These are phyloP conservation scores for Candida pseudofarinosa DNA, from an alignment of 805 yeast genomes.

Conservation along the genomic window DNA sequence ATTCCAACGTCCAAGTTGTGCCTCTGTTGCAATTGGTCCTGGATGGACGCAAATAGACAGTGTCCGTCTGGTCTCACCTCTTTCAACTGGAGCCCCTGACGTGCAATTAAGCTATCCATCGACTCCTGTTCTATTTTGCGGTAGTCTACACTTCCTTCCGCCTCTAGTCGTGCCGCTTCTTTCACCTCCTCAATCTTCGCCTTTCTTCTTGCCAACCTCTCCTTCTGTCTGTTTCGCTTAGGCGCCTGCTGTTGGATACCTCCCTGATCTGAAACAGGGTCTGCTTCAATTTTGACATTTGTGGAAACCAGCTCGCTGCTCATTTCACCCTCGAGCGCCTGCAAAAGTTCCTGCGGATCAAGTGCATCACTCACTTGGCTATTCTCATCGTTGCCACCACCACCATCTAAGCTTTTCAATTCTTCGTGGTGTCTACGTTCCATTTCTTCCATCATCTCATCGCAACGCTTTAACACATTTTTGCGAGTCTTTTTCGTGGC, in stretches of 20 bases:
- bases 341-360: slow-evolving; percentile 62
- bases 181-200: slow-evolving; percentile 60
- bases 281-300: slow-evolving; percentile 11
- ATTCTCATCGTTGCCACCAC: slow-evolving; percentile 16
- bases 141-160: slow-evolving; percentile 60
- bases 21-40: slow-evolving; percentile 67
- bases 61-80: slow-evolving; percentile 92
- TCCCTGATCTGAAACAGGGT: background rate
- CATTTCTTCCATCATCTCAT: slow-evolving; percentile 54
- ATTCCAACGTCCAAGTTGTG: slow-evolving; percentile 30
- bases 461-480: slow-evolving; percentile 57
- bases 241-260: background rate
- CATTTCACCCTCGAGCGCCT: background rate
- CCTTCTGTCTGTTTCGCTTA: slow-evolving; percentile 80
- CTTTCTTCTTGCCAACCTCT: slow-evolving; percentile 70
- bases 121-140: slow-evolving; percentile 69
- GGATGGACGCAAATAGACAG: slow-evolving; percentile 82
- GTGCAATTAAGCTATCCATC: slow-evolving; percentile 49
- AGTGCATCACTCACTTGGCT: slow-evolving; percentile 34
- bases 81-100: slow-evolving; percentile 47
- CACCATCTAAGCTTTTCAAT: slow-evolving; percentile 19
- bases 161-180: slow-evolving; percentile 70
- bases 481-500: slow-evolving; percentile 77
- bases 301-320: background rate
- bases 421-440: slow-evolving; percentile 55